Conservation (phyloP, 495 filamentous ascomycete species). For the Hypomontagnella monticulosa region DNA sequence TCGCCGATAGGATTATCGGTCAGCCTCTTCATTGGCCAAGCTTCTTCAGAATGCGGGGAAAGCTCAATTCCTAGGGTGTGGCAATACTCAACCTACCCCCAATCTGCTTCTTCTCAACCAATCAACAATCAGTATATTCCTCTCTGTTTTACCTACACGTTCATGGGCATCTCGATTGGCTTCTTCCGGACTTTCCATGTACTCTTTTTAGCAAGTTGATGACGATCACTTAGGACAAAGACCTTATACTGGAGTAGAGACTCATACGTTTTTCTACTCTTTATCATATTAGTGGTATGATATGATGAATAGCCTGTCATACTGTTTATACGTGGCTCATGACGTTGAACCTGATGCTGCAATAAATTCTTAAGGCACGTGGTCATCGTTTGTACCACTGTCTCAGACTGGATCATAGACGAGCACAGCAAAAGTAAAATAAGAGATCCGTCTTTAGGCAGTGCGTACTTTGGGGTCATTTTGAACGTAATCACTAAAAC, state of each 20-base stretch:
- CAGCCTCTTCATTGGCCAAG: slow-evolving; percentile 16
- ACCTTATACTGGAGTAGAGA: background rate
- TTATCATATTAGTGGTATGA: slow-evolving; percentile 9
- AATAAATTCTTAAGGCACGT: no score
- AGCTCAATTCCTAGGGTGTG: slow-evolving; percentile 22
- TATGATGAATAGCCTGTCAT: no score
- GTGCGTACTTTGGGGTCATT: no score
- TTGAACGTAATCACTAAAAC: no score
- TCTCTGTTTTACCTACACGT: background rate
- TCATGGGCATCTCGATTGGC: slow-evolving; percentile 15
- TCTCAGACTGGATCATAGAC: no score
- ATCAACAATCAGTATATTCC: slow-evolving; percentile 13
- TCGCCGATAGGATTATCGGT: slow-evolving; percentile 18
- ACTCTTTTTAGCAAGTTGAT: slow-evolving; percentile 9
- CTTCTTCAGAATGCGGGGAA: slow-evolving; percentile 32
- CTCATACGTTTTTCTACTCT: slow-evolving; percentile 1
- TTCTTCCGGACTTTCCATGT: slow-evolving; percentile 1
- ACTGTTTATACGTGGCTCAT: no score
- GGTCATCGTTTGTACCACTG: no score
- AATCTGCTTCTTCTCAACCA: slow-evolving; percentile 3
- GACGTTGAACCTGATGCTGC: no score
- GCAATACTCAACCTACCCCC: slow-evolving; percentile 21
- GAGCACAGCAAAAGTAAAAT: no score
- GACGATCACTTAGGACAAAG: slow-evolving; percentile 32
- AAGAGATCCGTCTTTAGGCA: no score